These are phyloP conservation scores for Grigorovia jiainica DNA, from an alignment of 805 yeast species.

Conservation along the genomic window DNA sequence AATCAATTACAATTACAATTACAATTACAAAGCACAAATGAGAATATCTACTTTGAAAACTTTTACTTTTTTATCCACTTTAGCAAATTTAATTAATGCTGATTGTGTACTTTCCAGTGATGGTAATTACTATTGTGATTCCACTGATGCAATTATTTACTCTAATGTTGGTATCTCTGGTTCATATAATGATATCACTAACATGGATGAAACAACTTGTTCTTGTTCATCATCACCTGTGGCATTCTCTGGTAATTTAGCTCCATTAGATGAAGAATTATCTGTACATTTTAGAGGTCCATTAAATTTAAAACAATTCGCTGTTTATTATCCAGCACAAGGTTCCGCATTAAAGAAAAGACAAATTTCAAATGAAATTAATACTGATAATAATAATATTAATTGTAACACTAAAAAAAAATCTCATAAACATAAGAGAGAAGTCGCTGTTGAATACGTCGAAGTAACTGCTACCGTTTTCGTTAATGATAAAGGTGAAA, in stretches of 20 bases:
- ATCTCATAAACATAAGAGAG: conserved; percentile 47
- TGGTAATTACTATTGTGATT: conserved; percentile 81
- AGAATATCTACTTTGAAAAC: conserved; percentile 5
- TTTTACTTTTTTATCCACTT: conserved; percentile 1
- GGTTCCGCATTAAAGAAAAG: conserved; percentile 37
- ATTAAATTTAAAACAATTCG: conserved; percentile 53
- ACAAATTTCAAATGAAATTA: conserved; percentile 32
- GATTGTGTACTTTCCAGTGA: conserved; percentile 35
- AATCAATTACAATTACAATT: background rate
- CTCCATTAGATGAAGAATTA: conserved; percentile 60
- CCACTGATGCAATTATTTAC: conserved; percentile 59
- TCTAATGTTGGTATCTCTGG: conserved; percentile 77
- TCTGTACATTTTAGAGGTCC: conserved; percentile 80
- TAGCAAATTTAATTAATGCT: conserved; percentile 26
- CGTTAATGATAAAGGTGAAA: conserved; percentile 49
- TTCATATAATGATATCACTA: conserved; percentile 67
- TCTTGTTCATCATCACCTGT: conserved; percentile 50
- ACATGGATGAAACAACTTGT: conserved; percentile 66
- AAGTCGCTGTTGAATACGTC: conserved; percentile 50
- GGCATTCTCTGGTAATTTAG: conserved; percentile 52
- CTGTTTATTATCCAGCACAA: conserved; percentile 72
- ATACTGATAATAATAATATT: conserved; percentile 1
- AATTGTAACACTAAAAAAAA: conserved; percentile 5
- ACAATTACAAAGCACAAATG: background rate
- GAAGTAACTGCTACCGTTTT: conserved; percentile 72